These are phyloP conservation scores for Trichoderma polysporum DNA, from an alignment of 2,329 filamentous ascomycete species.

Conservation along the genomic window DNA sequence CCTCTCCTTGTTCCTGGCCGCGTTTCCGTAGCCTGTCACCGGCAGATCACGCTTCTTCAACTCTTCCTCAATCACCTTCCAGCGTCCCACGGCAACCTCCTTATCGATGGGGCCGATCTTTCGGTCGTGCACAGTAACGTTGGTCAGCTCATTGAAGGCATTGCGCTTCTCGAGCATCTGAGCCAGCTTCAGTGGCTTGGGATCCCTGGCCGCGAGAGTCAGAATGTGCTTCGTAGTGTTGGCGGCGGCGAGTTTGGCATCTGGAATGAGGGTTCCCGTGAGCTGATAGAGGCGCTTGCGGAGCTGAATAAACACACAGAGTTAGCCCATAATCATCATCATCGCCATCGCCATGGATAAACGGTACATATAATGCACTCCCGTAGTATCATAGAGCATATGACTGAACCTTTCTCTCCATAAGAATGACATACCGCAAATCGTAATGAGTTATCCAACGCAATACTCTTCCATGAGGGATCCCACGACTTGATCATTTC, in stretches of 20 bases:
- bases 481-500: constrained; percentile 49
- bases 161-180: constrained; percentile 53
- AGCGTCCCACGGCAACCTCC: constrained; percentile 69
- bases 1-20: constrained; percentile 44
- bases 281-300: constrained; percentile 78
- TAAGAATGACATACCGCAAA: constrained; percentile 63
- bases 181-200: constrained; percentile 62
- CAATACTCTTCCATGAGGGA: constrained; percentile 56
- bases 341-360: not conserved
- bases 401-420: not conserved
- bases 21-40: constrained; percentile 46
- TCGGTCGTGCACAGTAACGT: constrained; percentile 66
- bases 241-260: constrained; percentile 62
- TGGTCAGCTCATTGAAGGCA: constrained; percentile 55
- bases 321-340: not conserved
- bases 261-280: constrained; percentile 73
- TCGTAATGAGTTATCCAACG: constrained; percentile 61
- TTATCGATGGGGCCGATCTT: constrained; percentile 70
- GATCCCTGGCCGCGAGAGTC: constrained; percentile 50
- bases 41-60: constrained; percentile 62
- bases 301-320: constrained; percentile 54
- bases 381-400: not conserved
- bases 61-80: constrained; percentile 77
- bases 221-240: constrained; percentile 56
- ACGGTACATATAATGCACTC: not conserved